Percentiles rank a stretch among this genome's conserved stretches.
phyloP scores from a whole-genome alignment of 1,284 basidiomycete genomes.

The Rhodotorula sp. region DNA sequence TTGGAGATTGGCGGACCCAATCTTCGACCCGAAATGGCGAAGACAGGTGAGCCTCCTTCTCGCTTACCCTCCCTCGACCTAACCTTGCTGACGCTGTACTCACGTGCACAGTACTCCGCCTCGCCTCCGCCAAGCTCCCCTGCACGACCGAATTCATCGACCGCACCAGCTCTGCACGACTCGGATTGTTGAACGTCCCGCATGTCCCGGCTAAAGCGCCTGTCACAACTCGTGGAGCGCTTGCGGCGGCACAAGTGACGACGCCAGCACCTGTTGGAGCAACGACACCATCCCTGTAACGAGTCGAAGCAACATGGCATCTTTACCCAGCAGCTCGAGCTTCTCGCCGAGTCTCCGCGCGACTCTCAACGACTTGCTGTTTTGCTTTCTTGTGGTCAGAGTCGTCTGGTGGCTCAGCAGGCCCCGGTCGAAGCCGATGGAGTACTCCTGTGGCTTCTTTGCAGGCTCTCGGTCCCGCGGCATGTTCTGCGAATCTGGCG shows the following conservation, averaged over 20 bases:
- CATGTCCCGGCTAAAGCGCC: slow-evolving; percentile 5
- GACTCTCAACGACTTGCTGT: no score
- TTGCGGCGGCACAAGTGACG: slow-evolving; percentile 18
- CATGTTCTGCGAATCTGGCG: no score
- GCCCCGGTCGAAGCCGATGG: no score
- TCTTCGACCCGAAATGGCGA: slow-evolving; percentile 87
- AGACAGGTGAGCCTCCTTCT: slow-evolving; percentile 67
- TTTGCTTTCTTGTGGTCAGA: no score
- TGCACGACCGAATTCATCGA: slow-evolving; percentile 86
- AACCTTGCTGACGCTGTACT: slow-evolving; percentile 3
- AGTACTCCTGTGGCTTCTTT: no score
- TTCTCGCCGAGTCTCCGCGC: no score
- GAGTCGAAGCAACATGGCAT: background rate
- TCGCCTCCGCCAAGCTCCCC: slow-evolving; percentile 87
- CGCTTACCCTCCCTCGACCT: background rate
- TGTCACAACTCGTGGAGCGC: slow-evolving; percentile 21
- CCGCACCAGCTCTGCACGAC: slow-evolving; percentile 66
- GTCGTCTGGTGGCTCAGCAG: no score
- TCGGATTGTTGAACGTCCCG: slow-evolving; percentile 58
- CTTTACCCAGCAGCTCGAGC: no score
- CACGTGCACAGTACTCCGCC: slow-evolving; percentile 67
- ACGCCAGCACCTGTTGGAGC: background rate
- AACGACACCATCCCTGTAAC: no score
- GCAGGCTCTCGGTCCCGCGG: no score
- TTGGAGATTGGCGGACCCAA: slow-evolving; percentile 91